These are phyloP conservation scores for Candida labiduridarum DNA, from an alignment of 1,139 yeast genomes.

Conservation along the genomic window DNA sequence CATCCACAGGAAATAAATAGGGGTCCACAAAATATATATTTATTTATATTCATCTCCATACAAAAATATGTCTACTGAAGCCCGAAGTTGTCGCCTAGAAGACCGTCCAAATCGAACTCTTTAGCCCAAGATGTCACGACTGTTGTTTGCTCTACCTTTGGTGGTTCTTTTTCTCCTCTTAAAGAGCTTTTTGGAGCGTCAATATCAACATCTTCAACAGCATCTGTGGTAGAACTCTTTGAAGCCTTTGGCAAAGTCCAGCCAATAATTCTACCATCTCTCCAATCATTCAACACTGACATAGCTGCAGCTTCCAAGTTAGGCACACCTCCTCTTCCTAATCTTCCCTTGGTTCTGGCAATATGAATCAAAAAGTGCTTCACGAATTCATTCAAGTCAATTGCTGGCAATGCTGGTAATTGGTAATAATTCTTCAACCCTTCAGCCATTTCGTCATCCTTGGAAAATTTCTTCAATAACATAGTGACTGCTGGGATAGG, in stretches of 20 bases:
- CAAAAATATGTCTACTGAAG: slow-evolving; percentile 12
- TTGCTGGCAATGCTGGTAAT: slow-evolving; percentile 77
- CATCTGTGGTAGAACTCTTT: slow-evolving; percentile 30
- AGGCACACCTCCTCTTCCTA: slow-evolving; percentile 92
- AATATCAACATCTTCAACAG: slow-evolving; percentile 26
- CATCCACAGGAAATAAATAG: background rate
- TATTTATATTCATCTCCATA: background rate
- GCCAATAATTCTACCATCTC: slow-evolving; percentile 91
- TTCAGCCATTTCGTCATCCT: slow-evolving; percentile 73
- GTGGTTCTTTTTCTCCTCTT: slow-evolving; percentile 50
- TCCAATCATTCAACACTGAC: slow-evolving; percentile 89
- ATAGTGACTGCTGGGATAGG: slow-evolving; percentile 82
- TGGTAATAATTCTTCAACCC: slow-evolving; percentile 72
- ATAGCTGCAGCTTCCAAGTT: slow-evolving; percentile 84
- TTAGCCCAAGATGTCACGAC: slow-evolving; percentile 91
- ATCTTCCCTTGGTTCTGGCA: slow-evolving; percentile 89
- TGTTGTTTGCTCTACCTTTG: slow-evolving; percentile 71
- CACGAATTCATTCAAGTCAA: slow-evolving; percentile 65
- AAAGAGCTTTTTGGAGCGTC: slow-evolving; percentile 45
- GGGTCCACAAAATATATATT: background rate
- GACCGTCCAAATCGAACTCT: slow-evolving; percentile 89
- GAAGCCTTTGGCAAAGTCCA: slow-evolving; percentile 86
- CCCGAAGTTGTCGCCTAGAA: slow-evolving; percentile 52
- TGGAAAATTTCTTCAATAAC: slow-evolving; percentile 73
- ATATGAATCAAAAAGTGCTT: slow-evolving; percentile 89